Conservation (phyloP, 305 asterid species). For the Fraxinus nigra region DNA sequence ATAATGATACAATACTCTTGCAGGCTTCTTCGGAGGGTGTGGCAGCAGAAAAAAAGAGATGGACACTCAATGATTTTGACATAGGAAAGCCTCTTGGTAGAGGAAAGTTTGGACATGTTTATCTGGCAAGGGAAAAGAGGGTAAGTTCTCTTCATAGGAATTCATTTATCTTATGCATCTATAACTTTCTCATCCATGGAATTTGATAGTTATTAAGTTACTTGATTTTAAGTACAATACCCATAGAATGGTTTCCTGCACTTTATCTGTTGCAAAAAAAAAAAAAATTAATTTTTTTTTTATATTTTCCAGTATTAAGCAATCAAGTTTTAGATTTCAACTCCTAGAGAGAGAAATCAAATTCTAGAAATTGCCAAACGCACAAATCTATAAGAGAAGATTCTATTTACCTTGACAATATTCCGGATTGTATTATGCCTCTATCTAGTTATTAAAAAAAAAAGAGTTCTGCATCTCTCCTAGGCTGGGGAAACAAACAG, state of each 20-base stretch:
- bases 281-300: too few relatives aligned
- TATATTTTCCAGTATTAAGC: background rate
- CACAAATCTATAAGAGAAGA: background rate
- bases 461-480: background rate
- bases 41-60: conserved; percentile 59
- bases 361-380: background rate
- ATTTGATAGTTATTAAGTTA: background rate
- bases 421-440: background rate
- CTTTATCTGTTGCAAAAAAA: background rate
- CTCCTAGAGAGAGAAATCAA: background rate
- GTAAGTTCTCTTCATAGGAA: conserved; percentile 33
- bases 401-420: background rate
- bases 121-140: conserved; percentile 87
- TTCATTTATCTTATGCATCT: background rate
- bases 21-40: conserved; percentile 36
- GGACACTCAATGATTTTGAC: conserved; percentile 83
- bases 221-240: conserved; percentile 4
- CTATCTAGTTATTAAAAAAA: background rate
- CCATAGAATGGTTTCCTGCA: background rate
- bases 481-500: background rate
- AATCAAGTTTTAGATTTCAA: background rate
- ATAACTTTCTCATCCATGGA: conserved; percentile 17
- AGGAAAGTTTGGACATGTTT: conserved; percentile 98
- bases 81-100: conserved; percentile 95
- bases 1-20: background rate